Evolutionary conservation across 768 basidiomycete species (phyloP), one percentile per base, ranked within the genome.

Genomic region (Termitomyces sp.): DNA sequence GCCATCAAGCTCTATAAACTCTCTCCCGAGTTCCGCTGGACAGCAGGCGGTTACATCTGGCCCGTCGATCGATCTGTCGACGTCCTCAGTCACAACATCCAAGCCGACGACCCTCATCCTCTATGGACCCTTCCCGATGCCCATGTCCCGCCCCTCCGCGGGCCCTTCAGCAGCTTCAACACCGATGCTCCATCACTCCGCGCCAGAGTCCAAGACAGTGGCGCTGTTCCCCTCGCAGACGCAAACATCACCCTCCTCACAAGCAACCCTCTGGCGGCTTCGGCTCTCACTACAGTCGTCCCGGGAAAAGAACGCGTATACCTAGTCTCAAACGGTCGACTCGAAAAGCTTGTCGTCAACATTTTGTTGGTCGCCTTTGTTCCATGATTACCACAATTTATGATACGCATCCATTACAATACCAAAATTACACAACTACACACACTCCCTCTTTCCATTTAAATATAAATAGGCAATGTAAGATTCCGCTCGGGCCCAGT

Each of bases 21-120:
- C 46, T 68, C 73, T 1, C 87, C 88, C 0, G 87, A 87, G 58
- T 77, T 92, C 1, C 87, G 87, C 57, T 92, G 87, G 86, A 83
- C 85, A 17, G 90, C 91, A 33, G 89, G 89, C 1, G 89, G 89
- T 19, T 91, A 87, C 67, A 77, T 92, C 59, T 92, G 91, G 90
- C 84, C 89, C 0, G 75, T 82, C 26, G 85, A 88, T 63, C 80
- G 81, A 50, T 79, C 81, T 0, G 84, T 91, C 19, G 87, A 91
- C 64, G 78, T 81, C 54, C 76, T 76, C 42, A 74, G 73, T 51
- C 82, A 84, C 23, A 2, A 23, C 23, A 23, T 23, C 23, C 23
- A 23, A 23, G 2, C 23, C 23, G 23, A 23, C 23, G 23, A 23
- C 23, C 2, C 23, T 23, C 23, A 23, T 23, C 23, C 23, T 23